A percentile compares a stretch with the other conserved stretches of the same genome.
These are phyloP conservation scores for Cadophora sp. DNA, from an alignment of 2,329 filamentous ascomycete species.

Conservation along the genomic window DNA sequence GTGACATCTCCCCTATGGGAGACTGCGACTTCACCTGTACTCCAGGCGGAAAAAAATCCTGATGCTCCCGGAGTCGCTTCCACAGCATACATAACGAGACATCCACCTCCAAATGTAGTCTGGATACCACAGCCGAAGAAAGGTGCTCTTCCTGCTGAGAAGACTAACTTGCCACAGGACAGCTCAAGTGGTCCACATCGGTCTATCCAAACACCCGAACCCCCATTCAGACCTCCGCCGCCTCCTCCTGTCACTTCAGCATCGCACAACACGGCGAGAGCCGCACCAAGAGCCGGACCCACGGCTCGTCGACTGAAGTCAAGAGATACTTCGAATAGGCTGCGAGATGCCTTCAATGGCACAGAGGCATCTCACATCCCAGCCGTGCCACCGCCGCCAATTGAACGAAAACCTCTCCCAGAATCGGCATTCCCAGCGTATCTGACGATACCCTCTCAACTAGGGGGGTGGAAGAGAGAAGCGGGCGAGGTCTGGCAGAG, in stretches of 20 bases:
- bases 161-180: background rate
- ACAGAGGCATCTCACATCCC: background rate
- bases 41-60: background rate
- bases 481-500: constrained; percentile 5
- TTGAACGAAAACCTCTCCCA: background rate
- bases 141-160: background rate
- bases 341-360: background rate
- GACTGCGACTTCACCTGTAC: background rate
- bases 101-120: background rate
- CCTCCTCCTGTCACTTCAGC: background rate
- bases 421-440: background rate
- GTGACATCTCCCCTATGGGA: background rate
- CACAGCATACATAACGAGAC: background rate
- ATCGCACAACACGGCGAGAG: background rate
- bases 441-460: constrained; percentile 2
- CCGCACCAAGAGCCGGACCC: background rate
- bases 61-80: background rate
- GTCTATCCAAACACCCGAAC: background rate
- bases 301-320: background rate
- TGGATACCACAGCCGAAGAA: background rate
- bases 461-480: background rate
- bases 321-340: background rate
- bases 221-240: background rate
- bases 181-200: background rate
- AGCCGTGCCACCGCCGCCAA: background rate